Base-by-base conservation (phyloP, 2,329 filamentous ascomycete genomes). In the Bipolaris cookei region DNA sequence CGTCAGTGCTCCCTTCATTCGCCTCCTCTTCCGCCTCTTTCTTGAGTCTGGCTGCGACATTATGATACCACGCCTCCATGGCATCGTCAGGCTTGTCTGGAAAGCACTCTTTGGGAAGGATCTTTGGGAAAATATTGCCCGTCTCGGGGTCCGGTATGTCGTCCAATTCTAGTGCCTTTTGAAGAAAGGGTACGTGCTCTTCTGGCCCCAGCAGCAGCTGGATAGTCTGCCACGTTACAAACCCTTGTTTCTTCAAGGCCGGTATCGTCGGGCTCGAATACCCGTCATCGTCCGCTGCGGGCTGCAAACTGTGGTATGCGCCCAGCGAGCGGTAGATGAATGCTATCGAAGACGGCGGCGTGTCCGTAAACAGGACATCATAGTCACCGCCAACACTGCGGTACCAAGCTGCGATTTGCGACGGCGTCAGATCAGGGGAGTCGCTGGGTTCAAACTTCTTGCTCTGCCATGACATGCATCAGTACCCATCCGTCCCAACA, bases 311-410 rank as follows among this genome's bases (percentile, higher is more conserved):
- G 78, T 98, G 94, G 68, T 92, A 90, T 74, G 94, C 97, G 66
- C 94, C 95, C 49, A 96, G 86, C 6, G 90, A 90, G 70, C 92
- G 90, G 83, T 96, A 98, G 63, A 97, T 95, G 78, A 92, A 96
- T 25, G 93, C 95, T 61, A 99, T 88, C 41, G 89, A 88, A 35
- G 86, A 80, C 58, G 88, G 80, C 18, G 90, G 88, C 32, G 90
- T 91, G 3, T 88, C 83, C 39, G 94, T 81, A 75, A 98, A 98
- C 51, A 98, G 85, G 21, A 80, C 73, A 56, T 83, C 80, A 74
- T 80, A 71, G 77, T 81, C 65, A 67, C 79, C 74, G 66, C 80
- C 66, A 59, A 81, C 71, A 51, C 80, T 73, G 59, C 78, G 77
- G 72, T 83, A 83, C 76, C 82, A 82, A 38, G 75, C 74, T 23